These are phyloP conservation scores for Haberlea rhodopensis DNA, from an alignment of 257 asterid genomes.

Conservation along the genomic window DNA sequence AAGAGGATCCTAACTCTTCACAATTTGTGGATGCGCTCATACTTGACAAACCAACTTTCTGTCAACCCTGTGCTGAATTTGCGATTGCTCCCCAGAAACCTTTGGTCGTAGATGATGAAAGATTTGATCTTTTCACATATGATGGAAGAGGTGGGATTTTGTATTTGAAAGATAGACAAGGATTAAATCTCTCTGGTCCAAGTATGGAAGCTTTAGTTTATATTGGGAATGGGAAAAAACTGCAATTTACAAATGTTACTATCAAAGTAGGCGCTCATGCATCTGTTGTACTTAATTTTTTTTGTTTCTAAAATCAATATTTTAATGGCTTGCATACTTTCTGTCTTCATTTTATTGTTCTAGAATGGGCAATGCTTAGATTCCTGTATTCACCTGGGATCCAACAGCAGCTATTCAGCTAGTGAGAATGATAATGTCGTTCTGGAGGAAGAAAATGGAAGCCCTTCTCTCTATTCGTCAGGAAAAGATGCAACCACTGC, in stretches of 20 bases:
- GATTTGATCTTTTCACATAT: slow-evolving; percentile 66
- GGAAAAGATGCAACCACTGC: slow-evolving; percentile 34
- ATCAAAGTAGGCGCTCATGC: slow-evolving; percentile 54
- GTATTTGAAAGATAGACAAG: slow-evolving; percentile 72
- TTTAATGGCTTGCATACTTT: slow-evolving; percentile 17
- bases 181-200: slow-evolving; percentile 53
- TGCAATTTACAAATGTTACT: slow-evolving; percentile 79
- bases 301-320: slow-evolving; percentile 14
- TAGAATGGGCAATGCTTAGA: slow-evolving; percentile 78
- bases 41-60: slow-evolving; percentile 66
- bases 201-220: slow-evolving; percentile 72
- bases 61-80: slow-evolving; percentile 66
- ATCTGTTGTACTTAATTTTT: slow-evolving; percentile 10
- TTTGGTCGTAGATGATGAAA: slow-evolving; percentile 85
- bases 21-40: slow-evolving; percentile 59
- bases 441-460: slow-evolving; percentile 55
- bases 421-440: slow-evolving; percentile 63
- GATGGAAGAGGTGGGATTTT: slow-evolving; percentile 92
- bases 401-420: slow-evolving; percentile 88
- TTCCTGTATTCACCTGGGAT: slow-evolving; percentile 83
- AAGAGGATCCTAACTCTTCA: slow-evolving; percentile 53
- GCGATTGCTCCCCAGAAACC: slow-evolving; percentile 75
- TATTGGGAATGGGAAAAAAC: slow-evolving; percentile 88
- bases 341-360: slow-evolving; percentile 29
- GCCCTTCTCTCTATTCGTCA: slow-evolving; percentile 36